Percentiles rank a stretch among this genome's conserved stretches.
These are phyloP conservation scores for Alternaria novae-zelandiae DNA, from an alignment of 2,329 filamentous ascomycete species.

Conservation along the genomic window DNA sequence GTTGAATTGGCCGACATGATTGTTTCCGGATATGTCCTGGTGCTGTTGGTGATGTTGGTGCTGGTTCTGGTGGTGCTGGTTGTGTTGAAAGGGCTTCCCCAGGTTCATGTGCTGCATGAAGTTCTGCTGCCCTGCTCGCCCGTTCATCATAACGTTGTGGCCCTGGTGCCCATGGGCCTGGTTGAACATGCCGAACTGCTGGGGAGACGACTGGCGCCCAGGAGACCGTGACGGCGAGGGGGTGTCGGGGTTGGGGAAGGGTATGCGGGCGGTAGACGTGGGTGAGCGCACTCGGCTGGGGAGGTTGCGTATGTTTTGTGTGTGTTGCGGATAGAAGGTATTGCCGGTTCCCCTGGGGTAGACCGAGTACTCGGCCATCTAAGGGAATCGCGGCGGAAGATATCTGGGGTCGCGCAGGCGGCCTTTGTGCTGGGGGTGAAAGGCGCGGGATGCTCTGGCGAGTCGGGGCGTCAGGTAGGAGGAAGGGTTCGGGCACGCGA, in stretches of 20 bases:
- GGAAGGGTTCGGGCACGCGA: constrained; percentile 53
- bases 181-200: constrained; percentile 72
- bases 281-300: constrained; percentile 57
- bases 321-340: constrained; percentile 64
- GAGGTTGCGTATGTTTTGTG: constrained; percentile 55
- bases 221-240: constrained; percentile 66
- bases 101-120: constrained; percentile 64
- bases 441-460: constrained; percentile 30
- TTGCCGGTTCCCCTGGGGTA: constrained; percentile 68
- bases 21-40: constrained; percentile 57
- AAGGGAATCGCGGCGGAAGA: constrained; percentile 49
- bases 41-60: constrained; percentile 67
- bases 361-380: constrained; percentile 72
- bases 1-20: constrained; percentile 64
- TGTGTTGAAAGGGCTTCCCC: constrained; percentile 71
- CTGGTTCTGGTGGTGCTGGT: constrained; percentile 59
- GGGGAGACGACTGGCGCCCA: constrained; percentile 56
- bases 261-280: constrained; percentile 51
- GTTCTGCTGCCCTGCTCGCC: constrained; percentile 66
- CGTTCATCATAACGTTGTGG: constrained; percentile 79
- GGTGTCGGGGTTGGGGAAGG: constrained; percentile 56
- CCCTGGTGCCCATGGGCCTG: constrained; percentile 68
- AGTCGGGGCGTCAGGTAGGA: constrained; percentile 47
- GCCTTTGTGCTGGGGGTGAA: constrained; percentile 34
- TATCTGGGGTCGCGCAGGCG: constrained; percentile 36